Evolutionary conservation across 352 stramenopile genomes (phyloP).

Genomic region (Phytophthora fragariae): DNA sequence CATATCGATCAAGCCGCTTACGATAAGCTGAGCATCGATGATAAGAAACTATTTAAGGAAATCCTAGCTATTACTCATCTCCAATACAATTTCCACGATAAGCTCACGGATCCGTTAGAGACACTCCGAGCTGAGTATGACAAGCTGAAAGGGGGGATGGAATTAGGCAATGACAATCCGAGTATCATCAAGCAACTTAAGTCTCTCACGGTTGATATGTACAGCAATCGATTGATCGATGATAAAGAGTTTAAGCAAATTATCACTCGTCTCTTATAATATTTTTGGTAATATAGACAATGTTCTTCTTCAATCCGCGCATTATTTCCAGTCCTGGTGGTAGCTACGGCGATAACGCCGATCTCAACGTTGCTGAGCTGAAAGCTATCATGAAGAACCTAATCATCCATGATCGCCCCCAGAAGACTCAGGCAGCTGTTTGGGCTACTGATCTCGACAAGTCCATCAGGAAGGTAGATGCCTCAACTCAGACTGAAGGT

Average conservation of each 20-base stretch:
- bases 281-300: neutral
- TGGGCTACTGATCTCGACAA: slow-evolving; percentile 23
- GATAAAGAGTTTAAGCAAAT: slow-evolving; percentile 31
- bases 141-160: slow-evolving; percentile 25
- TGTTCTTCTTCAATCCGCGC: slow-evolving; percentile 19
- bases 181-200: too few relatives aligned
- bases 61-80: neutral
- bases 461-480: slow-evolving; percentile 2
- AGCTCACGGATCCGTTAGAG: slow-evolving; percentile 8
- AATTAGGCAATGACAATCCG: too few relatives aligned
- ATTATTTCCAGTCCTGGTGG: slow-evolving; percentile 18
- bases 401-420: slow-evolving; percentile 14
- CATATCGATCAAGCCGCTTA: neutral
- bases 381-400: slow-evolving; percentile 27
- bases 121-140: slow-evolving; percentile 15
- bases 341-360: slow-evolving; percentile 19
- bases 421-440: slow-evolving; percentile 16
- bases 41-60: neutral
- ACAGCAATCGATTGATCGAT: neutral
- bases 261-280: slow-evolving; percentile 2
- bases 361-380: slow-evolving; percentile 10
- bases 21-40: neutral
- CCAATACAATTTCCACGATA: neutral
- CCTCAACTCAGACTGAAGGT: slow-evolving; percentile 7
- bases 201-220: slow-evolving; percentile 25